Conservation (phyloP, 768 basidiomycete genomes). For the Pleurotus cornucopiae region DNA sequence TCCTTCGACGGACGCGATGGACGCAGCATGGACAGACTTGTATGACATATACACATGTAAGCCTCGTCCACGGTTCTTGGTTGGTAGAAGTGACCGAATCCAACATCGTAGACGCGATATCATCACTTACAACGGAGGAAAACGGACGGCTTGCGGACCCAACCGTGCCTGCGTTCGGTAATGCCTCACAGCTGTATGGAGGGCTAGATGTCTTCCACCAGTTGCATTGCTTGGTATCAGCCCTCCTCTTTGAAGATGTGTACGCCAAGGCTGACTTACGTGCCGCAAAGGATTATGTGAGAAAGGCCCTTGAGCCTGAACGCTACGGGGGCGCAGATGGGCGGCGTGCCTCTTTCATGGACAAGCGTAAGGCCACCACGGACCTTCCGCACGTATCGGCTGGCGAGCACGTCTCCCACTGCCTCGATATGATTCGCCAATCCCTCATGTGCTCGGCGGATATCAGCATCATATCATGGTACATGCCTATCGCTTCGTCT, state of each 20-base stretch:
- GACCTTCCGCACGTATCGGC: slow-evolving; percentile 8
- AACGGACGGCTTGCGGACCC: slow-evolving; percentile 16
- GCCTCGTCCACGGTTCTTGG: neutral
- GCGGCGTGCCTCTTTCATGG: neutral
- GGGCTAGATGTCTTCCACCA: slow-evolving; percentile 22
- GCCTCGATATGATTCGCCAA: slow-evolving; percentile 17
- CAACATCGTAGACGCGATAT: slow-evolving; percentile 10
- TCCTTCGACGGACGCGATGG: slow-evolving; percentile 15
- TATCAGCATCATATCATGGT: slow-evolving; percentile 17
- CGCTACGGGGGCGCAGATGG: slow-evolving; percentile 12
- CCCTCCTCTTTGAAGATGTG: neutral
- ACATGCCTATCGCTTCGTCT: slow-evolving; percentile 1
- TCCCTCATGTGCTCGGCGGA: slow-evolving; percentile 18
- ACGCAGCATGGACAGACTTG: slow-evolving; percentile 18
- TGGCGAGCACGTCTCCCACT: slow-evolving; percentile 16
- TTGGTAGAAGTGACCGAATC: neutral
- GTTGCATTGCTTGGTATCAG: slow-evolving; percentile 20
- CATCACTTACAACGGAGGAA: slow-evolving; percentile 14
- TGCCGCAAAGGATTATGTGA: slow-evolving; percentile 13
- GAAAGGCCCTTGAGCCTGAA: slow-evolving; percentile 12
- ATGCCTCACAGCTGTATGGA: slow-evolving; percentile 15
- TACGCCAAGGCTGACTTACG: no score
- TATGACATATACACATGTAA: slow-evolving; percentile 12
- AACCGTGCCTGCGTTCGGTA: slow-evolving; percentile 16
- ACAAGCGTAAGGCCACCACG: neutral